A percentile compares a stretch with the other conserved stretches of the same genome.
Conservation (phyloP, 83 land plant genomes). For the Picea engelmannii region DNA sequence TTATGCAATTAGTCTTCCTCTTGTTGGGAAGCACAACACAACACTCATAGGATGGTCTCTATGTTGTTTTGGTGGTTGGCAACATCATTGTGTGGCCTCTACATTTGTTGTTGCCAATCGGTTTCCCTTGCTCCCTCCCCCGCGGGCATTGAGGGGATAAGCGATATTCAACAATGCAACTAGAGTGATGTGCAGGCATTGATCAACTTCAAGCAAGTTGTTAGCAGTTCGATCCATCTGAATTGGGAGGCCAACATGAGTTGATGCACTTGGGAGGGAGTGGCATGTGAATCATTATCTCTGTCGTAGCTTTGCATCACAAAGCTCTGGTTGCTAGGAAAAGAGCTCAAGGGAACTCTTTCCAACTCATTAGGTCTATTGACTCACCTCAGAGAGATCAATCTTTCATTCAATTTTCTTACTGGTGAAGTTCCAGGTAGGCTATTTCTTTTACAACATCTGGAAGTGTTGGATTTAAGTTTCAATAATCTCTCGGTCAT, state of each 20-base stretch:
- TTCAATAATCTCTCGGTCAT: conserved; percentile 29
- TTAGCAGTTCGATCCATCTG: background rate
- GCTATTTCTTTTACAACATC: conserved; percentile 20
- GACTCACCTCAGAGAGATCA: conserved; percentile 17
- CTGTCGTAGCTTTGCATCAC: conserved; percentile 14
- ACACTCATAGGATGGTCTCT: too few species aligned
- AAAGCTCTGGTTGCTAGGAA: conserved; percentile 18
- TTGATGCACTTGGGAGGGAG: conserved; percentile 33
- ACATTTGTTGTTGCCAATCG: too few species aligned
- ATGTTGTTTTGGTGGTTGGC: too few species aligned
- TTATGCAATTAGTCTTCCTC: too few species aligned
- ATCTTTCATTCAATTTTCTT: conserved; percentile 36
- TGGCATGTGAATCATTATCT: conserved; percentile 10
- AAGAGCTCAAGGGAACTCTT: conserved; percentile 29
- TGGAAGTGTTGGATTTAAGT: conserved; percentile 40
- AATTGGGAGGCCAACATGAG: background rate
- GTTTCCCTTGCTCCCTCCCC: too few species aligned
- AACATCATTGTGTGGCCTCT: too few species aligned
- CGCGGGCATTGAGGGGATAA: too few species aligned
- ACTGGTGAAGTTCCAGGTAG: conserved; percentile 23
- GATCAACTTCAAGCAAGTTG: background rate
- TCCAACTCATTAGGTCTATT: conserved; percentile 26
- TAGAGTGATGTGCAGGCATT: background rate
- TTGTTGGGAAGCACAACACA: background rate
- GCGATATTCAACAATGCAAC: background rate